These are phyloP conservation scores for Leccinellum albellum DNA, from an alignment of 768 basidiomycete species.

Conservation along the genomic window DNA sequence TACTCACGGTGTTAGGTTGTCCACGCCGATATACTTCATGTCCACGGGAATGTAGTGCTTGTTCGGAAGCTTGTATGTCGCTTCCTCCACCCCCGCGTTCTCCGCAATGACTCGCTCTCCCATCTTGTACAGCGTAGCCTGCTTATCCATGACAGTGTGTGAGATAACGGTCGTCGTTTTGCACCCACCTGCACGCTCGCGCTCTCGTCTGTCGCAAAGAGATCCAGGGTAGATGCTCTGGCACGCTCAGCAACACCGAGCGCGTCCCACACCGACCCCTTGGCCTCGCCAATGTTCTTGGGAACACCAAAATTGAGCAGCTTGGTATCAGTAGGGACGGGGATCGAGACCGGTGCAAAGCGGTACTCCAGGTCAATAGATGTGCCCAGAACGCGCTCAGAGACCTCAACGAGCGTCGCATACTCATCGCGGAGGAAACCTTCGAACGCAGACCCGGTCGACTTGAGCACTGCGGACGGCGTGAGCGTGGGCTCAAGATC, in stretches of 20 bases:
- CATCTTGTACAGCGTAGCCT: slow-evolving; percentile 95
- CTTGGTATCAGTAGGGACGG: slow-evolving; percentile 47
- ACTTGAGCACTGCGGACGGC: slow-evolving; percentile 68
- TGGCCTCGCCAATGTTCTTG: slow-evolving; percentile 28
- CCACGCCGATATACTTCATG: slow-evolving; percentile 68
- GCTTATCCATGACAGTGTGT: slow-evolving; percentile 2
- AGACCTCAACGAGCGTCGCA: slow-evolving; percentile 80
- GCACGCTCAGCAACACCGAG: slow-evolving; percentile 49
- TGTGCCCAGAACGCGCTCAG: slow-evolving; percentile 90
- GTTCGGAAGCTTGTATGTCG: slow-evolving; percentile 82
- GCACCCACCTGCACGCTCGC: slow-evolving; percentile 81
- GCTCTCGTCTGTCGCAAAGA: slow-evolving; percentile 85
- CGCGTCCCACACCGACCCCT: slow-evolving; percentile 59
- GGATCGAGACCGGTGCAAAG: slow-evolving; percentile 48
- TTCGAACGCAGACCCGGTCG: slow-evolving; percentile 81
- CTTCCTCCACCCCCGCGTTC: slow-evolving; percentile 54
- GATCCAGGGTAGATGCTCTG: slow-evolving; percentile 64
- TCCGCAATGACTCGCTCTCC: slow-evolving; percentile 66
- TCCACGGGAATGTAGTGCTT: slow-evolving; percentile 92
- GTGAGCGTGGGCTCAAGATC: not conserved
- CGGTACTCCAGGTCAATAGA: slow-evolving; percentile 74
- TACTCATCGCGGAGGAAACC: slow-evolving; percentile 81
- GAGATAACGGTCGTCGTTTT: not conserved
- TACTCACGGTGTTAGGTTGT: slow-evolving; percentile 65
- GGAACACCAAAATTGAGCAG: slow-evolving; percentile 49